Base-by-base conservation (phyloP, 1,139 yeast genomes). In the Nakaseomyces sp. region DNA sequence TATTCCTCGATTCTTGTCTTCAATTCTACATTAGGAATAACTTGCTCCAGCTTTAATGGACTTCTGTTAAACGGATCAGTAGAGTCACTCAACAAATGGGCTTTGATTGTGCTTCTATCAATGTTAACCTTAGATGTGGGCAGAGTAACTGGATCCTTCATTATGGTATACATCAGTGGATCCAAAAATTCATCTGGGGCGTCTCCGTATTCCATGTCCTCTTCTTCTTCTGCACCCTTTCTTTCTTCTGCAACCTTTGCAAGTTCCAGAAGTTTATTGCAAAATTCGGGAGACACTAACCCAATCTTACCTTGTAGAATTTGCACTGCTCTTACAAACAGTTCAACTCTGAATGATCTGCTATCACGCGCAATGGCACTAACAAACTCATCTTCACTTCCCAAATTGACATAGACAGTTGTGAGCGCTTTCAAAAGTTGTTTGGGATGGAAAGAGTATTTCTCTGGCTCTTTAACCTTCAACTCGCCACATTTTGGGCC, bases 41-140 rank as follows among this genome's bases (percentile, higher is more conserved):
- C 95, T 53, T 93, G 96, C 52, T 89, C 97, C 43, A 91, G 66
- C 56, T 78, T 87, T 53, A 93, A 70, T 2, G 98, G 97, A 66
- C 81, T 73, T 66, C 99, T 78, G 65, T 91, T 93, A 67, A 93
- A 93, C 10, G 99, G 99, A 68, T 93, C 99, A 1, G 95, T 89
- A 1, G 95, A 77, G 66, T 91, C 97, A 68, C 91, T 85, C 61
- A 93, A 74, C 50, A 93, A 70, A 70, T 93, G 98, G 1, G 96
- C 87, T 61, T 88, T 89, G 57, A 93, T 85, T 1, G 97, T 93
- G 18, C 93, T 75, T 58, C 94, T 70, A 61, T 93, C 99, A 54
- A 93, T 85, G 43, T 81, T 78, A 13, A 89, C 76, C 55, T 77
- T 81, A 1, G 96, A 86, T 5, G 85, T 72, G 5, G 99, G 99